Conservation (phyloP, 1,139 yeast genomes). For the Lodderomyces theae region DNA sequence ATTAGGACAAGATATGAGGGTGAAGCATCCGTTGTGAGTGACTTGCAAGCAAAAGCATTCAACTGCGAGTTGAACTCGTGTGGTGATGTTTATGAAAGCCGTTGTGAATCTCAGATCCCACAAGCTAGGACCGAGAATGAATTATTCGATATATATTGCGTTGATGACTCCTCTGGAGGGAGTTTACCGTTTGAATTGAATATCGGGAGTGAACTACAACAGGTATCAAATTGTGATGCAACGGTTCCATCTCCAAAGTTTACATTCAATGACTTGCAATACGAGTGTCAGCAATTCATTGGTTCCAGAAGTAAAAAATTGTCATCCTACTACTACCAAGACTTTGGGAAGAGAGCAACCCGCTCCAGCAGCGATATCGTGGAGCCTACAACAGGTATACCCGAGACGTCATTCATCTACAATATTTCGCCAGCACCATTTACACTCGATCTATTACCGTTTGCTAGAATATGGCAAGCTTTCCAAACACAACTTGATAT, state of each 20-base stretch:
- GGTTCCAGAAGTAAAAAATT: conserved; percentile 27
- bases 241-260: conserved; percentile 9
- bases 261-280: conserved; percentile 18
- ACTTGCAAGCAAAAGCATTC: conserved; percentile 14
- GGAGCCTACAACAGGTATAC: conserved; percentile 19
- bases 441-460: conserved; percentile 33
- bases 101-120: conserved; percentile 34
- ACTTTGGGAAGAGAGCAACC: conserved; percentile 5
- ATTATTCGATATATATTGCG: conserved; percentile 30
- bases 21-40: background rate
- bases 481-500: conserved; percentile 31
- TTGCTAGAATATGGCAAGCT: conserved; percentile 32
- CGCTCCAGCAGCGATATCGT: conserved; percentile 13
- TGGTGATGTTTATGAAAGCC: conserved; percentile 35
- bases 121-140: conserved; percentile 39
- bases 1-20: background rate
- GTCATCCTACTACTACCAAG: conserved; percentile 19
- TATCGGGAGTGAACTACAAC: conserved; percentile 22
- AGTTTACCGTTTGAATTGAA: conserved; percentile 36
- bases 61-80: conserved; percentile 35
- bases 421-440: conserved; percentile 20
- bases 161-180: conserved; percentile 26
- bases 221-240: conserved; percentile 3
- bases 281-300: conserved; percentile 19
- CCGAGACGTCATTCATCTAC: conserved; percentile 24